phyloP scores from a whole-genome alignment of 805 yeast species.

The Kluyveromyces lactis region DNA sequence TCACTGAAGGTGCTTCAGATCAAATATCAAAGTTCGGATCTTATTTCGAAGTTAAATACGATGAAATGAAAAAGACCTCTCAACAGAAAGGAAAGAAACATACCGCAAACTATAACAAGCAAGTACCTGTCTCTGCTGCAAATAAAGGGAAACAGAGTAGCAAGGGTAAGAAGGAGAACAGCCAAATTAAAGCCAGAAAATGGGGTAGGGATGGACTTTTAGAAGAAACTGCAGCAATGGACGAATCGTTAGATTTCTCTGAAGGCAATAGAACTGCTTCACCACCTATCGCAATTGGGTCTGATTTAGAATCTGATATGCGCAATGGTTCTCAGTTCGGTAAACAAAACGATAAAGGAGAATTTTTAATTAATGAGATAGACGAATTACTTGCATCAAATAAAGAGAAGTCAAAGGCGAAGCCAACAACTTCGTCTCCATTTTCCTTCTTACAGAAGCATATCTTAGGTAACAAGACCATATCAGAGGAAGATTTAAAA shows the following conservation, averaged over 20 bases:
- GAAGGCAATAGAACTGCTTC: constrained; percentile 13
- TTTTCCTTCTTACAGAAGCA: constrained; percentile 50
- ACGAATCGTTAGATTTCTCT: constrained; percentile 50
- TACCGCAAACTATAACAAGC: constrained; percentile 4
- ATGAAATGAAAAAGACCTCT: constrained; percentile 10
- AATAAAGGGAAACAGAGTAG: constrained; percentile 12
- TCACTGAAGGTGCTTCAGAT: constrained; percentile 23
- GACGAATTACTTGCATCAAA: constrained; percentile 30
- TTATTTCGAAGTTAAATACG: constrained; percentile 31
- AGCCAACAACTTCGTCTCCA: constrained; percentile 16
- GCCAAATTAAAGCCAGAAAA: constrained; percentile 32
- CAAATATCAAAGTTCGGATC: constrained; percentile 33
- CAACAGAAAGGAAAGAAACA: constrained; percentile 6
- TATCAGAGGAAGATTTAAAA: constrained; percentile 54
- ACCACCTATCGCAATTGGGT: constrained; percentile 3
- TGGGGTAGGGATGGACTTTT: constrained; percentile 61
- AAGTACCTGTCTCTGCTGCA: constrained; percentile 2
- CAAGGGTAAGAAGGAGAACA: constrained; percentile 7
- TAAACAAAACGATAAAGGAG: constrained; percentile 39
- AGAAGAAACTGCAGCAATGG: constrained; percentile 35
- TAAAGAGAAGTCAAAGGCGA: constrained; percentile 15
- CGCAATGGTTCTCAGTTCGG: constrained; percentile 33
- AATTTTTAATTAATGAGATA: constrained; percentile 58
- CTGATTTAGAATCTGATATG: constrained; percentile 11
- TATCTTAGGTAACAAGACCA: constrained; percentile 60